Percentiles rank a stretch among this genome's conserved stretches.
Evolutionary conservation across 768 basidiomycete species (phyloP).

Genomic region (Terana coerulea): DNA sequence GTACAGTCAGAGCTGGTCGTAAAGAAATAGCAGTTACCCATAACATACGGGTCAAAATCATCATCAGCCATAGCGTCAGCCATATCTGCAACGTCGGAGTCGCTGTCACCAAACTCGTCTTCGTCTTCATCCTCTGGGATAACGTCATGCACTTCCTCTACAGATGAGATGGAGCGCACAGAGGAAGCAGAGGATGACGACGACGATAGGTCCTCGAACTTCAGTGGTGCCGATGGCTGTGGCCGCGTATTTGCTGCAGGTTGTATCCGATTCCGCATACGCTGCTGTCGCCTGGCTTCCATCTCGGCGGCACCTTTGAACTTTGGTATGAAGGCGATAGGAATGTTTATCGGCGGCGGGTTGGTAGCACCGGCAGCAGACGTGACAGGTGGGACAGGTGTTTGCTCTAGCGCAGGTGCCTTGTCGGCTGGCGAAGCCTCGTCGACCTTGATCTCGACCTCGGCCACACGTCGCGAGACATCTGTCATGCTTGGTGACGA

Average conservation of each 20-base stretch:
- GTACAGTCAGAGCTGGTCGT: background rate
- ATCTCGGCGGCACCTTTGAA: conserved; percentile 86
- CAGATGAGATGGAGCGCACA: conserved; percentile 35
- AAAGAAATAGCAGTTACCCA: too few species aligned
- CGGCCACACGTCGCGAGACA: background rate
- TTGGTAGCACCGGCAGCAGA: conserved; percentile 31
- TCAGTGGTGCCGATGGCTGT: conserved; percentile 25
- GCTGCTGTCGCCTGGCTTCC: conserved; percentile 64
- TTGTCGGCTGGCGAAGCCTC: conserved; percentile 2
- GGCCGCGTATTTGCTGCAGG: conserved; percentile 31
- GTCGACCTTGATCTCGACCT: conserved; percentile 8
- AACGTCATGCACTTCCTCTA: conserved; percentile 46
- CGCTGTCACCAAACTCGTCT: conserved; percentile 25
- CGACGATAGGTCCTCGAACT: conserved; percentile 43
- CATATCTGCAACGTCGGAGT: conserved; percentile 43
- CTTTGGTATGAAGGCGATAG: conserved; percentile 55
- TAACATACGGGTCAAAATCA: conserved; percentile 78
- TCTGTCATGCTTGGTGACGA: conserved; percentile 8
- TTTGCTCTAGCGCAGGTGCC: background rate
- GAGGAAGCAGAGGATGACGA: conserved; percentile 34
- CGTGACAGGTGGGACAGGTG: background rate
- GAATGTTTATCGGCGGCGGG: conserved; percentile 17
- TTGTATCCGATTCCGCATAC: conserved; percentile 63
- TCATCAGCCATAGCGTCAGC: conserved; percentile 44
- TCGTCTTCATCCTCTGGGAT: conserved; percentile 43